phyloP scores from a whole-genome alignment of 2,329 filamentous ascomycete species.

The Teratosphaeria pseudoeucalypti region DNA sequence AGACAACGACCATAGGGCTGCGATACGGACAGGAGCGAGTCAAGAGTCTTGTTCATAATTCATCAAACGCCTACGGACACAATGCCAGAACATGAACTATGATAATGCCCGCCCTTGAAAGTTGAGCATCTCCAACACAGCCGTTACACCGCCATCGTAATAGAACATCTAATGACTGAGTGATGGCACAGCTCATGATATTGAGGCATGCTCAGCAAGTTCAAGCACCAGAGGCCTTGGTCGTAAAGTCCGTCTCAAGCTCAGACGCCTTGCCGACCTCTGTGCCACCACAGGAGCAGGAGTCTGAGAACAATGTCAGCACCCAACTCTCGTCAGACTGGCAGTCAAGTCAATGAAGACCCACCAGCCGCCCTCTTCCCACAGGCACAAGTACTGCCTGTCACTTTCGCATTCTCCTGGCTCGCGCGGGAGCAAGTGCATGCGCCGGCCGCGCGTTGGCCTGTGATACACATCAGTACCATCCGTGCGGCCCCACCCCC shows the following conservation, averaged over 20 bases:
- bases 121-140: background rate
- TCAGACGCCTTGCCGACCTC: slow-evolving; percentile 51
- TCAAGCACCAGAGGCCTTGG: slow-evolving; percentile 35
- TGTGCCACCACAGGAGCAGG: slow-evolving; percentile 65
- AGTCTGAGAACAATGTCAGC: slow-evolving; percentile 17
- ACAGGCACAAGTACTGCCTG: slow-evolving; percentile 61
- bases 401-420: slow-evolving; percentile 55
- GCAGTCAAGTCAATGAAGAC: slow-evolving; percentile 8
- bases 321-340: background rate
- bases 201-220: slow-evolving; percentile 7
- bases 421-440: slow-evolving; percentile 70
- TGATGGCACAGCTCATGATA: background rate
- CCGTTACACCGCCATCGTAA: background rate
- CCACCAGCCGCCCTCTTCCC: slow-evolving; percentile 62
- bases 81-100: background rate
- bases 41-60: background rate
- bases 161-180: background rate
- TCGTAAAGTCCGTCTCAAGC: slow-evolving; percentile 82
- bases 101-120: background rate
- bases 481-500: background rate
- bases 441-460: slow-evolving; percentile 62
- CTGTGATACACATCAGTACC: slow-evolving; percentile 22
- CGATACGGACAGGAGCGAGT: background rate
- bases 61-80: background rate
- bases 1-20: background rate